These are phyloP conservation scores for Escallonia rubra DNA, from an alignment of 129 eudicot genomes.

Conservation along the genomic window DNA sequence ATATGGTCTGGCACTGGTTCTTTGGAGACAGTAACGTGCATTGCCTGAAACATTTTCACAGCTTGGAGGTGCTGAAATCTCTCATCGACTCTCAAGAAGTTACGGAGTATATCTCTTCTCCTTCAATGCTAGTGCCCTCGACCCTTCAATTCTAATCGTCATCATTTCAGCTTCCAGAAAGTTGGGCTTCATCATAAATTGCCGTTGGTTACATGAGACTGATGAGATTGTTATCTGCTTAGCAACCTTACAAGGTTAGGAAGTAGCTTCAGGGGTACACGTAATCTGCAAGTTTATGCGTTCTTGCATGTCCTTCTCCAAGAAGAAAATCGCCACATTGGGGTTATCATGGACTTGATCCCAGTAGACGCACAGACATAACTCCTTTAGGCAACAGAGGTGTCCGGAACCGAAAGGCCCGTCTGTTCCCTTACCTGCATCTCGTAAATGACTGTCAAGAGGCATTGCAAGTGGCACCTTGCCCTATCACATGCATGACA, in stretches of 20 bases:
- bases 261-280: slow-evolving; percentile 5
- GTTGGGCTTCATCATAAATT: slow-evolving; percentile 19
- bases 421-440: too few relatives aligned
- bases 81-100: slow-evolving; percentile 47
- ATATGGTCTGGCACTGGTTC: slow-evolving; percentile 11
- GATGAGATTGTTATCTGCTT: slow-evolving; percentile 40
- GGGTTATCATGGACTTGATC: slow-evolving; percentile 39
- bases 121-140: slow-evolving; percentile 25
- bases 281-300: slow-evolving; percentile 20
- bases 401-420: too few relatives aligned
- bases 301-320: slow-evolving; percentile 26
- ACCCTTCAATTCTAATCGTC: slow-evolving; percentile 20
- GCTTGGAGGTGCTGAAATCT: slow-evolving; percentile 33
- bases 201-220: slow-evolving; percentile 18
- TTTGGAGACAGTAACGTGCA: slow-evolving; percentile 48
- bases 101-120: slow-evolving; percentile 37
- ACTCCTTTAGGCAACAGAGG: too few relatives aligned
- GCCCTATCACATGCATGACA: too few relatives aligned
- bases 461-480: too few relatives aligned
- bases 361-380: slow-evolving; percentile 34
- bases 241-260: slow-evolving; percentile 33
- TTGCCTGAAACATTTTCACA: slow-evolving; percentile 33
- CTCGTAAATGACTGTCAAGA: too few relatives aligned
- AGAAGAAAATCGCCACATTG: slow-evolving; percentile 27
- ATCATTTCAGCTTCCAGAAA: slow-evolving; percentile 28